Conservation (phyloP, 495 filamentous ascomycete species). For the Cercophora newfieldiana region DNA sequence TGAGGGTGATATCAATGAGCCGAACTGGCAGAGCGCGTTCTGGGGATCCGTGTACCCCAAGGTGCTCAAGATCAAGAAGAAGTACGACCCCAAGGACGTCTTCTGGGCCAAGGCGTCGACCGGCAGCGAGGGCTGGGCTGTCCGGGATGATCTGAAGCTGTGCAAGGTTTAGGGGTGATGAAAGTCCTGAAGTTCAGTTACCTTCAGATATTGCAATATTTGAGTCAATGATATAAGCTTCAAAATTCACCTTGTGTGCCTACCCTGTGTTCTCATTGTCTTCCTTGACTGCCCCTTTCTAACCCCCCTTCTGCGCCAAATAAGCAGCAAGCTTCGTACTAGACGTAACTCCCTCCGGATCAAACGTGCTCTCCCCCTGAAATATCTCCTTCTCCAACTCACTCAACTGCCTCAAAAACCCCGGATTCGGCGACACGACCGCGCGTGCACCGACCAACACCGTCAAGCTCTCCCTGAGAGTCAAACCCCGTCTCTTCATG, state of each 20-base stretch:
- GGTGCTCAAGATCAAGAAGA: conserved; percentile 32
- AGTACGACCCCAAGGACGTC: conserved; percentile 31
- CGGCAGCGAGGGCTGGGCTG: conserved; percentile 21
- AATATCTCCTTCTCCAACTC: conserved; percentile 20
- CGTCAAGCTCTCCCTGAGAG: conserved; percentile 11
- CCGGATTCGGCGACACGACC: conserved; percentile 10
- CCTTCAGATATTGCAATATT: too few relatives aligned
- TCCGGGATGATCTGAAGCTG: conserved; percentile 18
- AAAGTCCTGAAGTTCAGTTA: too few relatives aligned
- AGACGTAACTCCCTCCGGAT: background rate
- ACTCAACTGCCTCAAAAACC: conserved; percentile 16
- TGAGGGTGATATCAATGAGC: conserved; percentile 47
- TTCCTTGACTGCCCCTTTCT: too few relatives aligned
- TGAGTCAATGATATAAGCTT: too few relatives aligned
- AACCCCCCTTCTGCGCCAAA: background rate
- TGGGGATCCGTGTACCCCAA: conserved; percentile 33
- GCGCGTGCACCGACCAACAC: background rate
- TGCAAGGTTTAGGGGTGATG: conserved; percentile 14
- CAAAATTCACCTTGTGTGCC: too few relatives aligned
- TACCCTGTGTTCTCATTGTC: too few relatives aligned
- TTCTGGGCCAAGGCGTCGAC: conserved; percentile 27
- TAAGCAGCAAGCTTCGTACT: background rate
- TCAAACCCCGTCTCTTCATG: conserved; percentile 10
- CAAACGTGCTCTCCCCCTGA: conserved; percentile 12
- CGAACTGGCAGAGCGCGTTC: conserved; percentile 36